These are phyloP conservation scores for Penicillium sp. DNA, from an alignment of 2,329 filamentous ascomycete genomes.

Conservation along the genomic window DNA sequence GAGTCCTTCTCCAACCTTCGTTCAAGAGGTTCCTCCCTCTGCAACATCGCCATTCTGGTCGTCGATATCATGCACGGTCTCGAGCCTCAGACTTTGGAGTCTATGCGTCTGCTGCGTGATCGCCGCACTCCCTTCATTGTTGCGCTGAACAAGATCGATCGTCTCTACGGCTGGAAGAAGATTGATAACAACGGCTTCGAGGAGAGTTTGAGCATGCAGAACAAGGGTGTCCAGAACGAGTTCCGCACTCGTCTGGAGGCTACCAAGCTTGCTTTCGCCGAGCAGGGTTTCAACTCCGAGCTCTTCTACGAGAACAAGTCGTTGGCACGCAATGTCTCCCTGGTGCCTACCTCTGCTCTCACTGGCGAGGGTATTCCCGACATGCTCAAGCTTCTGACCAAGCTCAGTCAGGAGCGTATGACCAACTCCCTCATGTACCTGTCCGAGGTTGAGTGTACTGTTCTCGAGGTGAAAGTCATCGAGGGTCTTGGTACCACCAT, in stretches of 20 bases:
- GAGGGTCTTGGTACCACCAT: constrained; percentile 99
- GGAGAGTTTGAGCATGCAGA: constrained; percentile 86
- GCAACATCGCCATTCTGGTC: constrained; percentile 98
- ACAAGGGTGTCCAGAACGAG: constrained; percentile 89
- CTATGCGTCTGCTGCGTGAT: constrained; percentile 90
- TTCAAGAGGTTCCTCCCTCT: constrained; percentile 94
- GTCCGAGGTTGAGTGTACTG: constrained; percentile 94
- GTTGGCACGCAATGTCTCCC: constrained; percentile 90
- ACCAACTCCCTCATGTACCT: constrained; percentile 97
- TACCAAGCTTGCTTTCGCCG: constrained; percentile 90
- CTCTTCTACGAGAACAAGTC: constrained; percentile 98
- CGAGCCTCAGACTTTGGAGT: constrained; percentile 95
- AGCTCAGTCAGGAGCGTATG: constrained; percentile 96
- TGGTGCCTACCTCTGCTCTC: constrained; percentile 94
- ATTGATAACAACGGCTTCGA: constrained; percentile 98
- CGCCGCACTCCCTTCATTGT: constrained; percentile 98
- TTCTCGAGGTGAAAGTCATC: constrained; percentile 98
- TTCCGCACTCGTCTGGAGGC: constrained; percentile 87
- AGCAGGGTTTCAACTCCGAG: constrained; percentile 97
- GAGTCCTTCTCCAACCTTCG: constrained; percentile 99
- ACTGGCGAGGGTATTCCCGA: constrained; percentile 99
- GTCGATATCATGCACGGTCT: constrained; percentile 99
- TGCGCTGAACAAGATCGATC: constrained; percentile 99
- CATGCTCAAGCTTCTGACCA: constrained; percentile 92
- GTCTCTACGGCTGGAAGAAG: constrained; percentile 98